phyloP scores from a whole-genome alignment of 106 monocot genomes.

The Dendrobium chrysotoxum region DNA sequence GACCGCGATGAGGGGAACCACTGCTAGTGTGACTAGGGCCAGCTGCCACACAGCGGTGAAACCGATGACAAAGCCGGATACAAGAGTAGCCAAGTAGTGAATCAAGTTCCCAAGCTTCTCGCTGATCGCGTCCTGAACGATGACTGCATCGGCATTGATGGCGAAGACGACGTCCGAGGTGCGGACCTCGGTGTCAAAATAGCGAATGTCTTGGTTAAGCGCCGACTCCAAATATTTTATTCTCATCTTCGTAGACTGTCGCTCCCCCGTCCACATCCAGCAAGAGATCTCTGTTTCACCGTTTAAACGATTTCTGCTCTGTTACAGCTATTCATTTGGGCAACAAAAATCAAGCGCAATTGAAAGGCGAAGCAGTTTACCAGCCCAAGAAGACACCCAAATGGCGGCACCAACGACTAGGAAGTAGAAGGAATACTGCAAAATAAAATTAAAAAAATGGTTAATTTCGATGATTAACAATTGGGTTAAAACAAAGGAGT shows the following conservation, averaged over 20 bases:
- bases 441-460: background rate
- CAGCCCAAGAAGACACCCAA: conserved; percentile 78
- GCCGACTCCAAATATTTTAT: conserved; percentile 77
- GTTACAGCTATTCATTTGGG: background rate
- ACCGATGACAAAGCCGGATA: conserved; percentile 77
- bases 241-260: conserved; percentile 86
- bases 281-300: conserved; percentile 80
- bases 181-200: conserved; percentile 89
- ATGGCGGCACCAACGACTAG: conserved; percentile 70
- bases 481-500: background rate
- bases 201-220: conserved; percentile 74
- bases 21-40: conserved; percentile 81
- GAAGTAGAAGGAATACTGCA: conserved; percentile 70
- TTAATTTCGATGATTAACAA: background rate
- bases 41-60: conserved; percentile 89
- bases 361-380: conserved; percentile 11
- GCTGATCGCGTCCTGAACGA: conserved; percentile 93
- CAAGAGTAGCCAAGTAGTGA: conserved; percentile 83
- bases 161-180: conserved; percentile 89
- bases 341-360: background rate
- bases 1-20: conserved; percentile 73
- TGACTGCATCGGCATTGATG: conserved; percentile 81
- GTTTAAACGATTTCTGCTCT: no score
- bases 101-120: conserved; percentile 92
- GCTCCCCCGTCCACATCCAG: conserved; percentile 99